Evolutionary conservation across 169 alveolate genomes (phyloP).

Genomic region (Perkinsus marinus): DNA sequence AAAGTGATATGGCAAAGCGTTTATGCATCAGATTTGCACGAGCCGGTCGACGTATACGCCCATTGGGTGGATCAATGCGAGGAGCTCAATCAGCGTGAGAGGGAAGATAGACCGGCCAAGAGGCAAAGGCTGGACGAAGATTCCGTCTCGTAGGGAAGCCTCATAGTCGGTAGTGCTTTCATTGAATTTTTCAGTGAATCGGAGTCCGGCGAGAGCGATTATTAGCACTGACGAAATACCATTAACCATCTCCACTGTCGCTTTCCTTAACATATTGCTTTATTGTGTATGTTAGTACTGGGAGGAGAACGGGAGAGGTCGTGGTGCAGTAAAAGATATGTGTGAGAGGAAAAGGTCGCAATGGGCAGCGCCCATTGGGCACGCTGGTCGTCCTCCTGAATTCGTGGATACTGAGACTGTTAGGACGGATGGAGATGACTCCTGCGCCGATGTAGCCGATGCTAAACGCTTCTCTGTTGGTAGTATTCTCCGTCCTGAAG

Average conservation of each 20-base stretch:
- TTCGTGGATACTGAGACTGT: background rate
- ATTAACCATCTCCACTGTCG: background rate
- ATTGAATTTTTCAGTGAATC: background rate
- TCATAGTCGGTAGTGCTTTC: background rate
- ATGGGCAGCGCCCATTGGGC: no score
- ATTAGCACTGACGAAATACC: background rate
- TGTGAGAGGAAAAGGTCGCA: background rate
- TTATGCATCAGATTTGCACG: background rate
- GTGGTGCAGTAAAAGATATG: background rate
- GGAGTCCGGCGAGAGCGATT: background rate
- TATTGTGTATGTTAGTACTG: background rate
- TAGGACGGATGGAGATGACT: background rate
- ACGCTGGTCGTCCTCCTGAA: background rate
- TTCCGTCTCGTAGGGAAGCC: background rate
- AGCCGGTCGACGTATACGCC: background rate
- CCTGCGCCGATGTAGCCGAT: background rate
- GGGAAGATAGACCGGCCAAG: background rate
- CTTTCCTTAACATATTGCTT: background rate
- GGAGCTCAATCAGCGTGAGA: background rate
- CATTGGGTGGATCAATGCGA: background rate
- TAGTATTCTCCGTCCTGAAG: conserved; percentile 13
- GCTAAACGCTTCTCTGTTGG: conserved; percentile 12
- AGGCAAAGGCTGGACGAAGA: background rate
- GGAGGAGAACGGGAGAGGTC: background rate
- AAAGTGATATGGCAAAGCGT: background rate